Evolutionary conservation across 1,284 basidiomycete genomes (phyloP).

Genomic region (Ceratobasidium sp.): DNA sequence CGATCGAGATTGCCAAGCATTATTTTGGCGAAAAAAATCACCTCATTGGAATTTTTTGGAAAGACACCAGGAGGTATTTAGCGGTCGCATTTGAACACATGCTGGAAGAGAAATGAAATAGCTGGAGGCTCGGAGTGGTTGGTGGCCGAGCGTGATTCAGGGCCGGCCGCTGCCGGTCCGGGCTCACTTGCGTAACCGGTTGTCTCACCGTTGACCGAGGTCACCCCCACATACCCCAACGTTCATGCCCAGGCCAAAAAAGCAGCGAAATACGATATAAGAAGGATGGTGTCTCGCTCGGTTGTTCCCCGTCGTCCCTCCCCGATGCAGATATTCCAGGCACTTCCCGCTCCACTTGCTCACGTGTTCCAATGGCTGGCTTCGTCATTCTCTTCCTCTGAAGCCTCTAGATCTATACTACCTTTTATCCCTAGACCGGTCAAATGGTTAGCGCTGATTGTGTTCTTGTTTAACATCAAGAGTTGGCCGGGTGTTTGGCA

Average conservation of each 20-base stretch:
- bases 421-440: slow-evolving; percentile 43
- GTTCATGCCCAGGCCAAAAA: slow-evolving; percentile 2
- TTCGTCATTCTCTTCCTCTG: slow-evolving; percentile 13
- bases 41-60: too few relatives aligned
- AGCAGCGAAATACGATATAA: not conserved
- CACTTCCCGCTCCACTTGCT: not conserved
- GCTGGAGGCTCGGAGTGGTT: not conserved
- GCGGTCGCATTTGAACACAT: too few relatives aligned
- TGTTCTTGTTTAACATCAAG: slow-evolving; percentile 41
- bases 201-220: too few relatives aligned
- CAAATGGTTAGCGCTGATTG: slow-evolving; percentile 39
- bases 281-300: slow-evolving; percentile 11
- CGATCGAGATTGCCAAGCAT: too few relatives aligned
- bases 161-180: slow-evolving; percentile 24
- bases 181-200: not conserved
- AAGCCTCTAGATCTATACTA: slow-evolving; percentile 37
- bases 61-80: too few relatives aligned
- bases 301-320: slow-evolving; percentile 1
- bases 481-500: slow-evolving; percentile 43
- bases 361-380: slow-evolving; percentile 15
- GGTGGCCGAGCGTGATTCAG: slow-evolving; percentile 13
- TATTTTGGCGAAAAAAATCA: too few relatives aligned
- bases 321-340: slow-evolving; percentile 17
- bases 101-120: too few relatives aligned
- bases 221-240: slow-evolving; percentile 37